These are phyloP conservation scores for Diaporthe longicolla DNA, from an alignment of 2,329 filamentous ascomycete genomes.

Conservation along the genomic window DNA sequence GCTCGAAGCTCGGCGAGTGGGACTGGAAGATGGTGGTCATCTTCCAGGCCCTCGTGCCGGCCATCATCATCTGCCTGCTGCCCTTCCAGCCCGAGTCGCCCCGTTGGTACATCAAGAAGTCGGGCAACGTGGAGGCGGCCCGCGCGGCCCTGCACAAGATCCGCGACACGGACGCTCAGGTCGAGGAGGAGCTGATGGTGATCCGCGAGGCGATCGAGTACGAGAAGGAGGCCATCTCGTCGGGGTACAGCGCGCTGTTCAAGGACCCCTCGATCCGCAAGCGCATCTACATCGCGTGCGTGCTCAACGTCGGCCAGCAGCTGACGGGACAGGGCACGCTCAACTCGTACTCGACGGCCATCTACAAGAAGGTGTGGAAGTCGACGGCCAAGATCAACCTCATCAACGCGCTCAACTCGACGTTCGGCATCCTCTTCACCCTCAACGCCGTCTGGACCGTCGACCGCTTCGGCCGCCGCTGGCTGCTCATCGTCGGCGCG, in stretches of 20 bases:
- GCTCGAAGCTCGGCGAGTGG: slow-evolving; percentile 73
- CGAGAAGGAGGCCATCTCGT: slow-evolving; percentile 77
- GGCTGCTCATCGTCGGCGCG: slow-evolving; percentile 77
- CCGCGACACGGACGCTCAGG: slow-evolving; percentile 74
- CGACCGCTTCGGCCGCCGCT: slow-evolving; percentile 78
- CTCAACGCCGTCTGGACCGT: slow-evolving; percentile 81
- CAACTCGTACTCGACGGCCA: slow-evolving; percentile 80
- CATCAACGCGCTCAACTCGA: slow-evolving; percentile 82
- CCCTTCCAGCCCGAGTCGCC: slow-evolving; percentile 79
- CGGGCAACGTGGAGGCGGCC: slow-evolving; percentile 72
- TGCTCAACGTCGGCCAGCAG: slow-evolving; percentile 80
- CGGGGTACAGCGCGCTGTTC: slow-evolving; percentile 76
- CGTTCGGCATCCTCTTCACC: slow-evolving; percentile 80
- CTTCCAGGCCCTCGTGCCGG: slow-evolving; percentile 78
- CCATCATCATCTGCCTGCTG: slow-evolving; percentile 72
- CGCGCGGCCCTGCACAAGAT: slow-evolving; percentile 70
- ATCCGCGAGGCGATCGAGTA: slow-evolving; percentile 80
- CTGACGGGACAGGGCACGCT: slow-evolving; percentile 80
- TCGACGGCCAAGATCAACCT: slow-evolving; percentile 73
- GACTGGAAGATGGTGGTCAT: slow-evolving; percentile 82
- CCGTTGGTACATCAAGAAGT: slow-evolving; percentile 76
- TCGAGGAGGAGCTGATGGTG: slow-evolving; percentile 75
- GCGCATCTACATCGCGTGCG: slow-evolving; percentile 74
- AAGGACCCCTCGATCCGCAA: slow-evolving; percentile 78
- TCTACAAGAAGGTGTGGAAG: slow-evolving; percentile 80